Evolutionary conservation across 108 stramenopile species (phyloP), one percentile per base, ranked within the genome.

Genomic region (Nitzschia sp.): DNA sequence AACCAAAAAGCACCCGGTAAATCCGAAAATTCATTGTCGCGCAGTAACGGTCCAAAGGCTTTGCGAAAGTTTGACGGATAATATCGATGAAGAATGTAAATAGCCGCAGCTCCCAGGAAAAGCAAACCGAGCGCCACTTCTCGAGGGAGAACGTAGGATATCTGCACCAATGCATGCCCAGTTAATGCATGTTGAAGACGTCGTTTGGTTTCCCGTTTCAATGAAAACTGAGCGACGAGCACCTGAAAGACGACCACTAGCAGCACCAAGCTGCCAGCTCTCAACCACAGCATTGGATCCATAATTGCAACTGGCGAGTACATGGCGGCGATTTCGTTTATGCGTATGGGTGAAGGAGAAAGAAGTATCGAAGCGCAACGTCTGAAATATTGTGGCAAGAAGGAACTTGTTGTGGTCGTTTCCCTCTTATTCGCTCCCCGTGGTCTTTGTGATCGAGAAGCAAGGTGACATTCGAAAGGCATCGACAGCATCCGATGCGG

Each of bases 1-100:
- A 86, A 86, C 34, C 71, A 86, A 68, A 86, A 83, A 0, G 85
- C 85, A n/a, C 85, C 85, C 38, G 85, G 82, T 2, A 83, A 33
- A 13, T 54, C 13, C 1, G 26, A 59, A 8, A 51, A 11, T 79
- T 86, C 85, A 4, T 74, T 15, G 1, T 71, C 64, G 53, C 85
- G 73, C 61, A 86, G 46, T 19, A 86, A 49, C 2, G 66, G 42
- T 27, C 82, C 82, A 79, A 86, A 83, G 0, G 45, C 34, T 61
- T 59, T 15, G 2, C 45, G 35, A 54, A 76, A 85, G 1, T 29
- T 27, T 3, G 61, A 34, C 28, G 66, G 64, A 54, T 66, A 68
- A 46, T 46, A 75, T n/a, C 27, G 45, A 19, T 64, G 69, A 21
- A 64, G 32, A 27, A 56, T 17, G 4, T 70, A 78, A 24, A 83